Conservation (phyloP, 129 eudicot genomes). For the Daucus carota region DNA sequence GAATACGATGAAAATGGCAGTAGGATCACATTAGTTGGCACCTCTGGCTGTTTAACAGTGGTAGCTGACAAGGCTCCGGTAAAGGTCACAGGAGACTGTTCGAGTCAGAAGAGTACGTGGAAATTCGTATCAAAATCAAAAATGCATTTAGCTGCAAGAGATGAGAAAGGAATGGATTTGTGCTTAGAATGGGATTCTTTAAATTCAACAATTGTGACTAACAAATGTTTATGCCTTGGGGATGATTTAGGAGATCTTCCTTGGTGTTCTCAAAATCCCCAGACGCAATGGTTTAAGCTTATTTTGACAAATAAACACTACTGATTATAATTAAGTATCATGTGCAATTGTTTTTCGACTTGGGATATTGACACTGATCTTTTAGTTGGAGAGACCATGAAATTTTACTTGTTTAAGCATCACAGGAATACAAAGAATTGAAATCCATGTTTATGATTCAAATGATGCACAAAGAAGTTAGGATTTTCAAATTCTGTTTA, state of each 20-base stretch:
- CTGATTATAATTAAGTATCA: too few relatives aligned
- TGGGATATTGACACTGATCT: too few relatives aligned
- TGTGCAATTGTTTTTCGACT: too few relatives aligned
- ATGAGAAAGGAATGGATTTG: constrained; percentile 27
- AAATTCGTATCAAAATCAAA: constrained; percentile 35
- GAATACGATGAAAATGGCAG: constrained; percentile 25
- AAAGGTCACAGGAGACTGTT: constrained; percentile 23
- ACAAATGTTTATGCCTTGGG: constrained; percentile 49
- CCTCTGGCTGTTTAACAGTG: constrained; percentile 20
- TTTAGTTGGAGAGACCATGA: too few relatives aligned
- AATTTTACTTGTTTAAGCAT: too few relatives aligned
- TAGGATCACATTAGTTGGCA: constrained; percentile 23
- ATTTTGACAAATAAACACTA: background rate
- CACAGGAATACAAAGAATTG: too few relatives aligned
- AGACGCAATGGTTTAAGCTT: constrained; percentile 27
- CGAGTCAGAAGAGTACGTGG: constrained; percentile 35
- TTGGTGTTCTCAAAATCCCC: constrained; percentile 43
- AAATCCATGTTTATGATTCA: too few relatives aligned
- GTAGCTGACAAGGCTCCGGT: constrained; percentile 21
- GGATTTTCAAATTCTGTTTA: too few relatives aligned
- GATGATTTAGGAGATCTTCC: constrained; percentile 32
- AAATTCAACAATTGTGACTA: constrained; percentile 30
- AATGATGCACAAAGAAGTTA: too few relatives aligned
- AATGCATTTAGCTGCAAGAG: constrained; percentile 43
- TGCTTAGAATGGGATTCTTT: constrained; percentile 54